Percentiles rank a stretch among this genome's conserved stretches.
Conservation (phyloP, 768 basidiomycete genomes). For the Trametes villosa region DNA sequence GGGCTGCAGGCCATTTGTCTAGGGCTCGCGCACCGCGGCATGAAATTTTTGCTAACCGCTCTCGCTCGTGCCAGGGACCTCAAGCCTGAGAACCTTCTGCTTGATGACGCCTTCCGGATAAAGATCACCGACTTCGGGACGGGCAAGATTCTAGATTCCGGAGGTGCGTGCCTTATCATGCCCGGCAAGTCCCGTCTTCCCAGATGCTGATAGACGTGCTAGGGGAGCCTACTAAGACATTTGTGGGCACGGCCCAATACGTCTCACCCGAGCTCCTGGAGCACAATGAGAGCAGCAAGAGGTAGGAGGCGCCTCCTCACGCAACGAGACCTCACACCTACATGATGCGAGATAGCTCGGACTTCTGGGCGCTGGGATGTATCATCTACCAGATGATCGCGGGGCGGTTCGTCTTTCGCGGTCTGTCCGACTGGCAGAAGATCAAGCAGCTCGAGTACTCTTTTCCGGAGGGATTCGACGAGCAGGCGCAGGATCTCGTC, state of each 20-base stretch:
- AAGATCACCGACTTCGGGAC: conserved; percentile 99
- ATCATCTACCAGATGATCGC: conserved; percentile 92
- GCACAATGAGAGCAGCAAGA: conserved; percentile 71
- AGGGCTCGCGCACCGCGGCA: background rate
- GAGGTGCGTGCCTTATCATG: conserved; percentile 45
- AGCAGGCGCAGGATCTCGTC: conserved; percentile 80
- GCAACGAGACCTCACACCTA: background rate
- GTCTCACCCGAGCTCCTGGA: conserved; percentile 86
- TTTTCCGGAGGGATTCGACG: conserved; percentile 86
- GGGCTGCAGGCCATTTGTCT: background rate
- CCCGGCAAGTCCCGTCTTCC: conserved; percentile 20
- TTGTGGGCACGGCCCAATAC: conserved; percentile 91
- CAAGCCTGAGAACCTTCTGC: conserved; percentile 86
- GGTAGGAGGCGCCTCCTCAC: conserved; percentile 48
- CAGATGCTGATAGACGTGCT: conserved; percentile 6
- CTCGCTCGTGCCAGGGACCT: conserved; percentile 54
- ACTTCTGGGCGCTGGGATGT: conserved; percentile 95
- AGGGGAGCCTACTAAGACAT: conserved; percentile 67
- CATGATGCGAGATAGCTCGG: conserved; percentile 59
- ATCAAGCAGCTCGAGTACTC: conserved; percentile 87
- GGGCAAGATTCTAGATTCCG: conserved; percentile 70
- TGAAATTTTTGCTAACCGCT: conserved; percentile 1
- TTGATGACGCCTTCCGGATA: conserved; percentile 85
- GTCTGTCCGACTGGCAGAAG: conserved; percentile 91
- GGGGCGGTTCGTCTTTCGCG: conserved; percentile 91